Conservation (phyloP, 805 yeast species). For the Candida boidinii region DNA sequence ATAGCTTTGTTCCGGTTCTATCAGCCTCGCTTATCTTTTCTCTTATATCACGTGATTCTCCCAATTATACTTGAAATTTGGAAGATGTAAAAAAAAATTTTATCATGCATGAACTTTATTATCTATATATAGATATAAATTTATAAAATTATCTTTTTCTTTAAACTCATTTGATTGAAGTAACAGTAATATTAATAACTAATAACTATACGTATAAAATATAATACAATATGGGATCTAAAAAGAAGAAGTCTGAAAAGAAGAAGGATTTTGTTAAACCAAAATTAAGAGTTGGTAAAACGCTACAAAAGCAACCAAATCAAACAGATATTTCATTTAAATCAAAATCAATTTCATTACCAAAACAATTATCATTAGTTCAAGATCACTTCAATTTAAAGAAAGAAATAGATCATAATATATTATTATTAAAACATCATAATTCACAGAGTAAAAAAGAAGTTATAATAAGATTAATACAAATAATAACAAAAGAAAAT, state of each 20-base stretch:
- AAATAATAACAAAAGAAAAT: slow-evolving; percentile 8
- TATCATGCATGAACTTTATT: no score
- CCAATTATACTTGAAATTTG: no score
- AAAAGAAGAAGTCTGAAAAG: slow-evolving; percentile 53
- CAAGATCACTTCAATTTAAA: slow-evolving; percentile 20
- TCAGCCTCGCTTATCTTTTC: no score
- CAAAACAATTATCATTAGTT: slow-evolving; percentile 23
- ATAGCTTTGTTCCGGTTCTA: no score
- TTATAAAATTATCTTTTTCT: no score
- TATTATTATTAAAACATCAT: slow-evolving; percentile 71
- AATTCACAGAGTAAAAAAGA: slow-evolving; percentile 64
- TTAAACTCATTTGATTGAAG: no score
- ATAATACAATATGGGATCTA: slow-evolving; percentile 34
- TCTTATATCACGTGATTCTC: no score
- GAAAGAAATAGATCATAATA: slow-evolving; percentile 45
- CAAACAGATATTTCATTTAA: slow-evolving; percentile 81
- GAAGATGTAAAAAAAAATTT: no score
- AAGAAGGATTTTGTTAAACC: slow-evolving; percentile 68
- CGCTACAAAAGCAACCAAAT: slow-evolving; percentile 60
- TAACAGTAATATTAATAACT: no score
- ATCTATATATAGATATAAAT: no score
- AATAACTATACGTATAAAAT: background rate
- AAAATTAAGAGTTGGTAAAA: slow-evolving; percentile 84
- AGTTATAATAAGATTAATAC: slow-evolving; percentile 40
- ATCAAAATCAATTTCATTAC: slow-evolving; percentile 45